Evolutionary conservation across 169 alveolate genomes (phyloP).

Genomic region (Amoebophrya sp.): DNA sequence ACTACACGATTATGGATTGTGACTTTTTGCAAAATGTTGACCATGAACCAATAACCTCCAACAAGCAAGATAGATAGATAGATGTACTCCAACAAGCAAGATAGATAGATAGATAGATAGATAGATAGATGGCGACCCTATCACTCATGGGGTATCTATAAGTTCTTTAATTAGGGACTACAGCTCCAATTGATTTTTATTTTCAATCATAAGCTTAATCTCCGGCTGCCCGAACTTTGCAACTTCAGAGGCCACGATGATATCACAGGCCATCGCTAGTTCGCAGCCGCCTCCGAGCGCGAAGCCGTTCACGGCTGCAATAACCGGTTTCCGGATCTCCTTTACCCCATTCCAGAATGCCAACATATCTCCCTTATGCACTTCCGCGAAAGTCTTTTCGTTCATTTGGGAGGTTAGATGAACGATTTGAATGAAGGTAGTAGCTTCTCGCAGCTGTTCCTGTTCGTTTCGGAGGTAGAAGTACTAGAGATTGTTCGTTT

Average conservation of each 20-base stretch:
- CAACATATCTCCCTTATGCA: constrained; percentile 51
- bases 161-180: no score
- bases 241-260: constrained; percentile 60
- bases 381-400: constrained; percentile 53
- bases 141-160: neutral
- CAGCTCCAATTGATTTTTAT: no score
- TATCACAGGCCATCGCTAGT: constrained; percentile 71
- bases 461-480: no score
- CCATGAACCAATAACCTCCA: neutral
- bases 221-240: constrained; percentile 76
- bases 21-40: neutral
- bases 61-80: neutral
- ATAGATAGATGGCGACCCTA: neutral
- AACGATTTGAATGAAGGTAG: no score
- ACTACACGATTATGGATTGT: neutral
- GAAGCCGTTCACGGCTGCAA: constrained; percentile 71
- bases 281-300: constrained; percentile 80
- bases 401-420: no score
- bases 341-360: constrained; percentile 59
- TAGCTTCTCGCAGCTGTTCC: no score
- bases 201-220: no score
- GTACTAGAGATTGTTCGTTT: no score
- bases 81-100: no score
- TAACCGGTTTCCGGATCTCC: constrained; percentile 59
- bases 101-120: neutral